Conservation (phyloP, 2,329 filamentous ascomycete species). For the Neonectria ditissima region DNA sequence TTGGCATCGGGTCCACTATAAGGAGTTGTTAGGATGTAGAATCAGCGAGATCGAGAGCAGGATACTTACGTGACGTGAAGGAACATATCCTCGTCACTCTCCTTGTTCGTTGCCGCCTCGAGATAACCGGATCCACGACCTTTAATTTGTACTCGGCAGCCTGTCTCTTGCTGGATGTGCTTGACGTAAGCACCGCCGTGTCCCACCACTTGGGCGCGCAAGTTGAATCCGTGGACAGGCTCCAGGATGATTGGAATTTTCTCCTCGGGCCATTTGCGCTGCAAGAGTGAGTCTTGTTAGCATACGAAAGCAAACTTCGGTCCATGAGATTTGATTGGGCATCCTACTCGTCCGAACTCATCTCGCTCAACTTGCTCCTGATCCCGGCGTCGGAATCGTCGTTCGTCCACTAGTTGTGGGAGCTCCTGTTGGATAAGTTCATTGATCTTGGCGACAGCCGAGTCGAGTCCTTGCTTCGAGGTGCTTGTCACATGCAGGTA, state of each 20-base stretch:
- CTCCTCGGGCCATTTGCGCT: constrained; percentile 99
- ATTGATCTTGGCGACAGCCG: constrained; percentile 88
- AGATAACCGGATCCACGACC: constrained; percentile 95
- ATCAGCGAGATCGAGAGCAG: not conserved
- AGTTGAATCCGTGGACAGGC: constrained; percentile 92
- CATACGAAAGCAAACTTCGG: not conserved
- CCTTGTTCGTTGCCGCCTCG: constrained; percentile 85
- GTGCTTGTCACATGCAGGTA: constrained; percentile 97
- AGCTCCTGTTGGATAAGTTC: constrained; percentile 97
- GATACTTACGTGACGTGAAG: constrained; percentile 87
- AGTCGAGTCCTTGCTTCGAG: constrained; percentile 89
- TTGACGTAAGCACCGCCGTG: constrained; percentile 96
- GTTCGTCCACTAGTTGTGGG: constrained; percentile 93
- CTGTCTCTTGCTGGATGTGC: constrained; percentile 95
- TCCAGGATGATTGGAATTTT: constrained; percentile 92
- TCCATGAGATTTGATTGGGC: not conserved
- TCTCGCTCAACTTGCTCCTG: constrained; percentile 87
- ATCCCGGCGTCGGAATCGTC: constrained; percentile 88
- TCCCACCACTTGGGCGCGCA: constrained; percentile 95
- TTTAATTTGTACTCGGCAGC: constrained; percentile 98
- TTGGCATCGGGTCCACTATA: constrained; percentile 84
- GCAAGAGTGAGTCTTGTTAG: constrained; percentile 29
- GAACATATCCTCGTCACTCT: constrained; percentile 97
- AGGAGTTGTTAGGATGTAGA: constrained; percentile 47
- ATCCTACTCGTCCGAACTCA: constrained; percentile 84